Evolutionary conservation across 2,329 filamentous ascomycete genomes (phyloP).

Genomic region (Sclerotinia subarctica): DNA sequence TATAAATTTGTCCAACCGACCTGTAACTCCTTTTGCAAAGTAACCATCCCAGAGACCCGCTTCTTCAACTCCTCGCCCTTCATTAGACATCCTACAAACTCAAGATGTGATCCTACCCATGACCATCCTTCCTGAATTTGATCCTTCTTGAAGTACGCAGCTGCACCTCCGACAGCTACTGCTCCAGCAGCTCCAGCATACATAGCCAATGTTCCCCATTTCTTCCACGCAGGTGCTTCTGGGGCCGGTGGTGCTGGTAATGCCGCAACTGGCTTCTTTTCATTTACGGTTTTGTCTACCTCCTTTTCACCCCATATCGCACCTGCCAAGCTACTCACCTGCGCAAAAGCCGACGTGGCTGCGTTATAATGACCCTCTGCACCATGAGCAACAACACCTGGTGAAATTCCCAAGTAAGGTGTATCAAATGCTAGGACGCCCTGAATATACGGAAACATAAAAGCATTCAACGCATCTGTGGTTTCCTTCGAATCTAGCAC

Average conservation of each 20-base stretch:
- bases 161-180: slow-evolving; percentile 76
- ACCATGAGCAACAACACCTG: slow-evolving; percentile 78
- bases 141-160: slow-evolving; percentile 81
- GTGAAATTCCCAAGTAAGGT: slow-evolving; percentile 79
- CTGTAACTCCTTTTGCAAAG: slow-evolving; percentile 59
- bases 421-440: slow-evolving; percentile 93
- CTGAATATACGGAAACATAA: slow-evolving; percentile 93
- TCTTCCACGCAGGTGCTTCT: slow-evolving; percentile 59
- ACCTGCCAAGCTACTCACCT: slow-evolving; percentile 63
- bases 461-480: slow-evolving; percentile 44
- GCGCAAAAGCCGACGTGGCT: slow-evolving; percentile 64
- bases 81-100: slow-evolving; percentile 87
- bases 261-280: slow-evolving; percentile 41
- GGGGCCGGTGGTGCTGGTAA: slow-evolving; percentile 43
- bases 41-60: slow-evolving; percentile 66
- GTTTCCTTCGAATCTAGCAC: slow-evolving; percentile 27
- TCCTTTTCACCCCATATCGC: slow-evolving; percentile 60
- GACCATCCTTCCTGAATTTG: slow-evolving; percentile 71
- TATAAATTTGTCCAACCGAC: slow-evolving; percentile 86
- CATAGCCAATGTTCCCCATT: slow-evolving; percentile 82
- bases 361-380: slow-evolving; percentile 84
- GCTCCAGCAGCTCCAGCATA: slow-evolving; percentile 81
- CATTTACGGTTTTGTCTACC: slow-evolving; percentile 35
- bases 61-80: slow-evolving; percentile 77
- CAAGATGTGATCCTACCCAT: slow-evolving; percentile 87